Evolutionary conservation across 257 asterid species (phyloP).

Genomic region (Penstemon davidsonii): DNA sequence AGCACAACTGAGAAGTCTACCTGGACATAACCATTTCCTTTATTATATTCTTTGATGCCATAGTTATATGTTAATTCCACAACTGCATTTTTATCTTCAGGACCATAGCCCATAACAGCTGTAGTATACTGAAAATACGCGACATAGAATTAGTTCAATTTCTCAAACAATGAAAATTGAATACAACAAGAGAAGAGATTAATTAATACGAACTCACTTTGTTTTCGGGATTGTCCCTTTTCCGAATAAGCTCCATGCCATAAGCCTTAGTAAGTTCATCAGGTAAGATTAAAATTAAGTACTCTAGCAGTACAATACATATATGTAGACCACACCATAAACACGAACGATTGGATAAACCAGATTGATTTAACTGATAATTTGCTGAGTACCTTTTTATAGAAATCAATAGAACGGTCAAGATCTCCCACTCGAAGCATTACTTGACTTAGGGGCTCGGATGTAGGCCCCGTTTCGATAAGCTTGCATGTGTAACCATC

Average conservation of each 20-base stretch:
- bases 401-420: constrained; percentile 49
- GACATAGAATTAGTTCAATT: not conserved
- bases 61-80: constrained; percentile 69
- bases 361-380: constrained; percentile 1
- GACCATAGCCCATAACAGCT: constrained; percentile 80
- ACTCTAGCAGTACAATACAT: not conserved
- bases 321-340: not conserved
- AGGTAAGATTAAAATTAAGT: not conserved
- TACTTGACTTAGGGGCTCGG: constrained; percentile 46
- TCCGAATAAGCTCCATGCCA: constrained; percentile 54
- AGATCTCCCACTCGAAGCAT: constrained; percentile 63
- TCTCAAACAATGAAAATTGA: not conserved
- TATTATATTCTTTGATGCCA: constrained; percentile 64
- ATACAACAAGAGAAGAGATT: constrained; percentile 7
- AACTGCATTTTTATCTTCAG: constrained; percentile 69
- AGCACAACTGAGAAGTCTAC: constrained; percentile 31
- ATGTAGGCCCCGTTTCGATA: constrained; percentile 37
- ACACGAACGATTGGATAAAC: not conserved
- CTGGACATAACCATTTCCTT: constrained; percentile 88
- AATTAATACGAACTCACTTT: constrained; percentile 36
- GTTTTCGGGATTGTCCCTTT: constrained; percentile 41
- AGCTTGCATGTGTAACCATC: constrained; percentile 50
- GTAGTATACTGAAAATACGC: constrained; percentile 47
- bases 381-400: constrained; percentile 35
- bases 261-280: constrained; percentile 37